Percentiles rank a stretch among this genome's conserved stretches.
These are phyloP conservation scores for Hypomontagnella monticulosa DNA, from an alignment of 495 filamentous ascomycete species.

Conservation along the genomic window DNA sequence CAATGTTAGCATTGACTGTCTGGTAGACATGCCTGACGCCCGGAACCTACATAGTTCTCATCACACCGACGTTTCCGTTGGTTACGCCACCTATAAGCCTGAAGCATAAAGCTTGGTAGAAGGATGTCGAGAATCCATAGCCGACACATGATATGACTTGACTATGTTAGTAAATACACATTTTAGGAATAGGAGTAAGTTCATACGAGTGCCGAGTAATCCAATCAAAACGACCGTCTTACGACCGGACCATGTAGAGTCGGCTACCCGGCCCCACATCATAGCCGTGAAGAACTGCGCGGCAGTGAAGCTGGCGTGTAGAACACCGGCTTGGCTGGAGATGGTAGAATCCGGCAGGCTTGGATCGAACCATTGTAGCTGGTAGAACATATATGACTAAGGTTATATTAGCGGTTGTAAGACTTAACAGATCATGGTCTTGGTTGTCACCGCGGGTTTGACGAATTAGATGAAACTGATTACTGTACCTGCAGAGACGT, in stretches of 20 bases:
- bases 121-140: constrained; percentile 80
- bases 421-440: not conserved
- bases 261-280: constrained; percentile 80
- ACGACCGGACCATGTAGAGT: constrained; percentile 73
- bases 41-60: constrained; percentile 72
- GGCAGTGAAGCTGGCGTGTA: constrained; percentile 82
- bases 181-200: not conserved
- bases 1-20: constrained; percentile 10
- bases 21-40: not conserved
- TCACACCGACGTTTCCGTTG: constrained; percentile 85
- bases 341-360: constrained; percentile 73
- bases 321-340: constrained; percentile 78
- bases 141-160: constrained; percentile 74
- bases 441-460: not conserved
- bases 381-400: constrained; percentile 79
- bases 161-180: constrained; percentile 1
- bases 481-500: constrained; percentile 70
- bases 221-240: constrained; percentile 83
- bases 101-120: constrained; percentile 77
- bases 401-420: constrained; percentile 25
- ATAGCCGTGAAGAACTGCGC: constrained; percentile 89
- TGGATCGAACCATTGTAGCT: constrained; percentile 75
- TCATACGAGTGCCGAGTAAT: constrained; percentile 68
- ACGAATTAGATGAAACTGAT: not conserved
- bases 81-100: constrained; percentile 76